These are phyloP conservation scores for Begonia peltatifolia DNA, from an alignment of 306 rosid genomes.

Conservation along the genomic window DNA sequence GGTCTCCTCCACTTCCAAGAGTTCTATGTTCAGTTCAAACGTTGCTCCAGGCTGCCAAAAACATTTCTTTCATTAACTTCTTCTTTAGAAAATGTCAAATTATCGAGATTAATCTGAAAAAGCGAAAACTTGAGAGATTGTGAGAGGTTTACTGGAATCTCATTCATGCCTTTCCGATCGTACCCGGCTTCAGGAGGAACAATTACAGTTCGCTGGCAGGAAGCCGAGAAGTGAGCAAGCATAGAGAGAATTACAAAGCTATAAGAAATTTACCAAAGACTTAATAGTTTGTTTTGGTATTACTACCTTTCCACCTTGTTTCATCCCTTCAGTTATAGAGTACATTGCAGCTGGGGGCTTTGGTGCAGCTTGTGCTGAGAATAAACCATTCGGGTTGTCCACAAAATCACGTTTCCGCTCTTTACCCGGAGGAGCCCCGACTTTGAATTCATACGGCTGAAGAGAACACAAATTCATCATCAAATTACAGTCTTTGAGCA, in stretches of 20 bases:
- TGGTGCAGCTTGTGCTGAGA: conserved; percentile 96
- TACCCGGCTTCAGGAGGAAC: conserved; percentile 85
- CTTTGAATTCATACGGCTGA: conserved; percentile 80
- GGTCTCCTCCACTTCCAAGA: conserved; percentile 41
- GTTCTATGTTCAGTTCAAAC: conserved; percentile 75
- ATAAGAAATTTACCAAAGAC: background rate
- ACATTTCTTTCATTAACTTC: background rate
- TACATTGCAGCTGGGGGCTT: conserved; percentile 90
- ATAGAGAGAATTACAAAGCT: background rate
- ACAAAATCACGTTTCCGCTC: conserved; percentile 89
- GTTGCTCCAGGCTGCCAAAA: conserved; percentile 88
- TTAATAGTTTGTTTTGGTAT: background rate
- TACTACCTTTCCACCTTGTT: conserved; percentile 76
- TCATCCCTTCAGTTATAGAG: conserved; percentile 68
- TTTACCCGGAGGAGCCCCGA: conserved; percentile 81
- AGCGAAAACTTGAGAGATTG: no score
- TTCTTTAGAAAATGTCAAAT: background rate
- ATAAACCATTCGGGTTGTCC: conserved; percentile 82
- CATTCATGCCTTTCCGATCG: conserved; percentile 72
- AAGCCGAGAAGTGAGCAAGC: conserved; percentile 2
- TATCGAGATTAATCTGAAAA: no score
- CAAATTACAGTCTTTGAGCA: no score
- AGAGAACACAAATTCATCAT: conserved; percentile 8
- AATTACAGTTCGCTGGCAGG: conserved; percentile 67
- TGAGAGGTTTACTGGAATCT: conserved; percentile 58